phyloP scores from a whole-genome alignment of 176 grass and related monocot species.

The Oryza meyeriana region DNA sequence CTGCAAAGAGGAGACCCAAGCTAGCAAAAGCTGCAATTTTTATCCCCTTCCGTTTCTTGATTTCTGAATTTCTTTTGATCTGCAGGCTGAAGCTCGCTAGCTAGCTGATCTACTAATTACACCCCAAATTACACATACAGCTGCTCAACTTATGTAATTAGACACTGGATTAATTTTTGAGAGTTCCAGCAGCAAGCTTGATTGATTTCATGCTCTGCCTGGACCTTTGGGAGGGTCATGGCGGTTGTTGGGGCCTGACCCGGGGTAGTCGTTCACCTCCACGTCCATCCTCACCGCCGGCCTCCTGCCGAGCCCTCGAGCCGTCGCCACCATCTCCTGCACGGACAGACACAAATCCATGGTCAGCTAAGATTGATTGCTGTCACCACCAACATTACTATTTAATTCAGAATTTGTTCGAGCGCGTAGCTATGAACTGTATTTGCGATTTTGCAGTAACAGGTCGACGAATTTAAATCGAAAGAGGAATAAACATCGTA shows the following conservation, averaged over 20 bases:
- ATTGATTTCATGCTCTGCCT: conserved; percentile 30
- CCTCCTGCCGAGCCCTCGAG: neutral
- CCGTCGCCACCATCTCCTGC: neutral
- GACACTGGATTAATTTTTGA: neutral
- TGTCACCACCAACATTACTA: neutral
- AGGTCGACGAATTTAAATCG: neutral
- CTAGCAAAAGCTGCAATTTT: neutral
- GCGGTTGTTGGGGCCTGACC: conserved; percentile 25
- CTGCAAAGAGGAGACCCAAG: neutral
- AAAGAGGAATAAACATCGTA: neutral
- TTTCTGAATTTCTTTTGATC: neutral
- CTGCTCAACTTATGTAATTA: neutral
- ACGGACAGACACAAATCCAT: neutral
- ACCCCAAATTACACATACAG: neutral
- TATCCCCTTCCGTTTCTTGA: neutral
- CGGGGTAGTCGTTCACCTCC: conserved; percentile 56
- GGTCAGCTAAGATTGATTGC: no score
- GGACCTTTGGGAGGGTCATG: conserved; percentile 45
- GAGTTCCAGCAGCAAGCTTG: neutral
- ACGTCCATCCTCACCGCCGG: conserved; percentile 29
- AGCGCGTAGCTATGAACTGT: neutral
- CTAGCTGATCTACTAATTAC: neutral
- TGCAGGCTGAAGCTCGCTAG: neutral
- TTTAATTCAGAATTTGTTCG: neutral
- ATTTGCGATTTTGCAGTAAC: no score